Base-by-base conservation (phyloP, 2,329 filamentous ascomycete species). In the Ophiosphaerella narmari region DNA sequence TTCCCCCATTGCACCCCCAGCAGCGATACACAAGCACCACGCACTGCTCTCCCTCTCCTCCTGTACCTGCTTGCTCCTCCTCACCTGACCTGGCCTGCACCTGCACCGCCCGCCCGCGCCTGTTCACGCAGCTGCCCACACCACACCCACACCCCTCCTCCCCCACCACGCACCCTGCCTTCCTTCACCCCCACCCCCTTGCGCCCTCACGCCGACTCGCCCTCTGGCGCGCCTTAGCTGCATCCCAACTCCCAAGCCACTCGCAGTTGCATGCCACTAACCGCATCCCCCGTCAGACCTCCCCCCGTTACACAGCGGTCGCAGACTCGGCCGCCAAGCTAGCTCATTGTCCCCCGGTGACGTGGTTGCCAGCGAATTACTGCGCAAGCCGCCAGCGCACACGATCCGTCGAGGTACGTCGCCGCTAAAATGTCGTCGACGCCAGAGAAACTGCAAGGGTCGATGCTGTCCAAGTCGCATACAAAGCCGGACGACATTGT, bases 401-500 rank as follows among this genome's bases (percentile, higher is more conserved):
- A 70, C 79, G 79, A 80, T 82, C 84, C 51, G 57, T 61, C 61
- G 46, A 59, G 57, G 65, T 62, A 60, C 55, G 57, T 60, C 55
- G 52, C 62, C 64, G 63, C 60, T 59, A 66, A 83, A 80, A 89
- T 97, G 92, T 96, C 92, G 82, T 89, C 91, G 85, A 91, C 77
- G 71, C 90, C 91, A 82, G 87, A 90, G 73, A 94, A 95, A 84
- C 91, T 88, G 72, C 78, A 80, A 71, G 85, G 95, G 43, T 46
- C 43, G 26, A 38, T 38, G 35, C 36, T 14, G 35, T 38, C 35
- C 36, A 39, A 39, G 43, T 21, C 26, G 36, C 14, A 39, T 82
- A 42, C 39, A 42, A 42, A 42, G 39, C 14, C 39, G 33, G 39
- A 42, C n/a, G 39, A 42, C 39, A 42, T 42, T 29, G 89, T 91